Conservation (phyloP, 225 moss, liverwort and hornwort species). For the Marchantia paleacea region DNA sequence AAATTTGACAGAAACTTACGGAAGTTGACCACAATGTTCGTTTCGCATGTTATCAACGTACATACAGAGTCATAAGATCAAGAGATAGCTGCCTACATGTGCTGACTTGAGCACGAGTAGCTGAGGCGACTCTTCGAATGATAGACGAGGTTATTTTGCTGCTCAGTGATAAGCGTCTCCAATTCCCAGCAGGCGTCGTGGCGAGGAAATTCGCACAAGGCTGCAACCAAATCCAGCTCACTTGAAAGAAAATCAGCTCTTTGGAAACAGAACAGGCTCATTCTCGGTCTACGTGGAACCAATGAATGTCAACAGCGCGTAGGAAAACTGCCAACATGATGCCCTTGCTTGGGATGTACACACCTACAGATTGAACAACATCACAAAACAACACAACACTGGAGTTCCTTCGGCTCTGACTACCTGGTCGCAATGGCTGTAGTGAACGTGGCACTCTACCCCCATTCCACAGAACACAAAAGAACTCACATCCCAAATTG, state of each 20-base stretch:
- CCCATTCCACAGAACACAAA: neutral
- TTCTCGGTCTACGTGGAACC: neutral
- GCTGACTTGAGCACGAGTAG: conserved; percentile 11
- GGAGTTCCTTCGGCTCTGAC: neutral
- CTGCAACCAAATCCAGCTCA: neutral
- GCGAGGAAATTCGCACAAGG: neutral
- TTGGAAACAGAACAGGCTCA: neutral
- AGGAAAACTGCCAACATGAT: neutral
- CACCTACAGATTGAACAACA: no score
- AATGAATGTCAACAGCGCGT: neutral
- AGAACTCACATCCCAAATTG: neutral
- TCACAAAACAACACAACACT: neutral
- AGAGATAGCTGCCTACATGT: neutral
- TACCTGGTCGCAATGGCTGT: neutral
- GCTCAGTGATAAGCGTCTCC: neutral
- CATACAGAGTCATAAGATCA: no score
- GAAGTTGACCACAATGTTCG: neutral
- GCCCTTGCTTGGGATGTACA: no score
- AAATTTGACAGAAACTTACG: neutral
- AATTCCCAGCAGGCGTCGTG: neutral
- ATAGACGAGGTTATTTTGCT: neutral
- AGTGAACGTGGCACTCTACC: neutral
- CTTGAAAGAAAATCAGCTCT: no score
- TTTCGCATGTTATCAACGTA: neutral
- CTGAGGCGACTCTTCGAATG: neutral